Base-by-base conservation (phyloP, 805 yeast species). In the Candida pini region DNA sequence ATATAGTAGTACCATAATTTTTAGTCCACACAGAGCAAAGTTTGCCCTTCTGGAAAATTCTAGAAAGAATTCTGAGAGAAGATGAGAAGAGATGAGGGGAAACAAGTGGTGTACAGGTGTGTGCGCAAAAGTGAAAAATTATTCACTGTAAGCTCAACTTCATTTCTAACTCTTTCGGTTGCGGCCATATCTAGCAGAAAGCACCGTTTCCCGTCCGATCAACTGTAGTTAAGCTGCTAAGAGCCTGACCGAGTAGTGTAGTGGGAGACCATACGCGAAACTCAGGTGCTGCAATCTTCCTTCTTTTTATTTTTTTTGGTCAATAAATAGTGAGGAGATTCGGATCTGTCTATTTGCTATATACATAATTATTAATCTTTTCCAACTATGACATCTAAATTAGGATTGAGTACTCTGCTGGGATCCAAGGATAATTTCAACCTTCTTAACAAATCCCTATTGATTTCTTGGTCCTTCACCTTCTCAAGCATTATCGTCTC, bases 221-320 rank as follows among this genome's bases (percentile, higher is more conserved):
- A 58, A 31, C 47, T 44, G 29, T 27, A 27, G 29, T 27, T 27
- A 27, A 27, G 29, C 29, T 27, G 29, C 29, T 27, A 27, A 27
- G 29, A 27, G 29, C 18, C 18, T 27, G 29, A 15, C 29, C 19
- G 71, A 68, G 74, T 68, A 68, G 66, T 68, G 66, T 64, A 65
- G 72, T 68, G 73, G 74, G 73, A 64, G 73, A 69, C 74, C 72
- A 68, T 66, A 64, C 65, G 74, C 64, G 73, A 68, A 69, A 67
- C 66, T 68, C 68, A 62, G 71, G 71, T 68, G 73, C 70, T 68
- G 49, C 46, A 43, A 45, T 45, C 7, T 13, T 20, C 20, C 16
- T 6, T 13, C 16, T 24, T 24, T 8, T 14, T 24, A 8, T 24
- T 12, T 28, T 18, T 10, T 12, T 12, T 28, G n/a, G n/a, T n/a